A percentile compares a stretch with the other conserved stretches of the same genome.
These are phyloP conservation scores for Neurospora sp. DNA, from an alignment of 2,329 filamentous ascomycete genomes.

Conservation along the genomic window DNA sequence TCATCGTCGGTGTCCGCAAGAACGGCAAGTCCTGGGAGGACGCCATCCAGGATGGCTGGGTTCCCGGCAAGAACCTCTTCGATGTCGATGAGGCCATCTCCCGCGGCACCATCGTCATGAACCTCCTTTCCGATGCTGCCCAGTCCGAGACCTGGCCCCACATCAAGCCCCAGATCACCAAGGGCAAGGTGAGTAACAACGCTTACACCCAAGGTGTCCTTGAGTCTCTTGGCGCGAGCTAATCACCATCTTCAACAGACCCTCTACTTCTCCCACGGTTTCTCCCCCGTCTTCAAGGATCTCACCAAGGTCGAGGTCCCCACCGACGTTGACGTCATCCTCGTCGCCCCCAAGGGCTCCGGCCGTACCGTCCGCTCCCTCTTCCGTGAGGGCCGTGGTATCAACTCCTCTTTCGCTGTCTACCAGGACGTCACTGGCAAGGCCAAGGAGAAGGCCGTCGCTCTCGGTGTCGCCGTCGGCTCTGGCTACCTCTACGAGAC, in stretches of 20 bases:
- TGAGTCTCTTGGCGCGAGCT: constrained; percentile 3
- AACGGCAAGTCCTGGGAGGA: constrained; percentile 98
- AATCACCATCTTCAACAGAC: constrained; percentile 46
- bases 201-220: constrained; percentile 5
- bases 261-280: constrained; percentile 99
- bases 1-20: constrained; percentile 98
- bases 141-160: constrained; percentile 98
- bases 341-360: constrained; percentile 97
- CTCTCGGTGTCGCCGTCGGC: constrained; percentile 92
- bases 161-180: constrained; percentile 95
- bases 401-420: constrained; percentile 98
- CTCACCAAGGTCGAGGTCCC: constrained; percentile 98
- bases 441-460: constrained; percentile 95
- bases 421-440: constrained; percentile 97
- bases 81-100: constrained; percentile 94
- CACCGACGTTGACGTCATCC: constrained; percentile 94
- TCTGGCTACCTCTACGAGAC: constrained; percentile 99
- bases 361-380: constrained; percentile 96
- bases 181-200: constrained; percentile 72
- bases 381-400: constrained; percentile 98
- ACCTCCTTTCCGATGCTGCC: constrained; percentile 93
- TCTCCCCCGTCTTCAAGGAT: constrained; percentile 99
- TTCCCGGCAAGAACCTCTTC: constrained; percentile 97
- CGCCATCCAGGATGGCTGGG: constrained; percentile 93
- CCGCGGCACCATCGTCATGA: constrained; percentile 95